A percentile compares a stretch with the other conserved stretches of the same genome.
phyloP scores from a whole-genome alignment of 2,329 filamentous ascomycete species.

The Monilinia vaccinii-corymbosi region DNA sequence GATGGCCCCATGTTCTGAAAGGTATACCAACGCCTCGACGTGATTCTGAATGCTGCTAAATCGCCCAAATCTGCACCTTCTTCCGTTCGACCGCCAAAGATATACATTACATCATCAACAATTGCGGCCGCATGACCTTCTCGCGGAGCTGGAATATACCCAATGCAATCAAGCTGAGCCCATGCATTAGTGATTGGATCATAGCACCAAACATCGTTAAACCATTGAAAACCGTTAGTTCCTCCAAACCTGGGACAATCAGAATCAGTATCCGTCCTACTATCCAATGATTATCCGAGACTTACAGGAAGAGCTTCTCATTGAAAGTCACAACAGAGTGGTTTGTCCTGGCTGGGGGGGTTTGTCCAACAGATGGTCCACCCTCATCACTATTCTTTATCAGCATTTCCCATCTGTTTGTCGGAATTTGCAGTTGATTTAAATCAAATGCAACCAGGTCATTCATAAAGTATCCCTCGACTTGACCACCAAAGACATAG shows the following conservation, averaged over 20 bases:
- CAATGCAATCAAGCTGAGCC: constrained; percentile 88
- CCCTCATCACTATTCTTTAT: constrained; percentile 62
- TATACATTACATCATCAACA: constrained; percentile 97
- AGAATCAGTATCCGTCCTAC: constrained; percentile 18
- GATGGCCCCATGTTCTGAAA: constrained; percentile 99
- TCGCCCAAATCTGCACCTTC: constrained; percentile 90
- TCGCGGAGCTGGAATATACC: constrained; percentile 87
- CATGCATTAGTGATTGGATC: constrained; percentile 76
- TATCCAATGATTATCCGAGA: constrained; percentile 17
- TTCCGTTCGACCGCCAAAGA: constrained; percentile 92
- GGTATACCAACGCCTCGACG: constrained; percentile 90
- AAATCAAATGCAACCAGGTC: constrained; percentile 91
- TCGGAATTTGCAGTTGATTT: constrained; percentile 83
- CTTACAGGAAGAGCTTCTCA: constrained; percentile 87
- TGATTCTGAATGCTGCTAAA: constrained; percentile 74
- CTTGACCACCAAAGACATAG: constrained; percentile 94
- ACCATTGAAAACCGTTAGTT: constrained; percentile 93
- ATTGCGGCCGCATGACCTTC: constrained; percentile 92
- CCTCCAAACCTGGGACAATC: constrained; percentile 68
- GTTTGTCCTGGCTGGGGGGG: constrained; percentile 87
- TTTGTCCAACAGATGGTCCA: constrained; percentile 49
- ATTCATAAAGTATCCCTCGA: constrained; percentile 97
- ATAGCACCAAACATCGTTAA: constrained; percentile 98
- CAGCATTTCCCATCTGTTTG: constrained; percentile 92
- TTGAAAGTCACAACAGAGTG: constrained; percentile 87